Percentiles rank a stretch among this genome's conserved stretches.
phyloP scores from a whole-genome alignment of 78 protist species.

The slime mould (Dictyostelium discoideum) region dicty_2.7 NC_007091.3:4667001-4667500 shows the following conservation, averaged over 20 bases:
- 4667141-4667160: not conserved
- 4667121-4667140: not conserved
- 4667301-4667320: not conserved
- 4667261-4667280: no score
- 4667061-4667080: not conserved
- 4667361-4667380: not conserved
- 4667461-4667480: no score
- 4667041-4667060: not conserved
- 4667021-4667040: not conserved
- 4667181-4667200: not conserved
- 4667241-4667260: no score
- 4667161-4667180: not conserved
- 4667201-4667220: not conserved
- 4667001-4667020: not conserved
- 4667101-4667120: not conserved
- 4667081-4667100: not conserved
- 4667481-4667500: no score
- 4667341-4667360: not conserved
- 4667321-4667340: not conserved
- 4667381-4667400: no score
- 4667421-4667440: not conserved
- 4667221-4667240: no score
- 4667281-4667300: no score
- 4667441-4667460: not conserved
- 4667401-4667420: not conserved